These are phyloP conservation scores for Daldinia vernicosa DNA, from an alignment of 495 filamentous ascomycete species.

Conservation along the genomic window DNA sequence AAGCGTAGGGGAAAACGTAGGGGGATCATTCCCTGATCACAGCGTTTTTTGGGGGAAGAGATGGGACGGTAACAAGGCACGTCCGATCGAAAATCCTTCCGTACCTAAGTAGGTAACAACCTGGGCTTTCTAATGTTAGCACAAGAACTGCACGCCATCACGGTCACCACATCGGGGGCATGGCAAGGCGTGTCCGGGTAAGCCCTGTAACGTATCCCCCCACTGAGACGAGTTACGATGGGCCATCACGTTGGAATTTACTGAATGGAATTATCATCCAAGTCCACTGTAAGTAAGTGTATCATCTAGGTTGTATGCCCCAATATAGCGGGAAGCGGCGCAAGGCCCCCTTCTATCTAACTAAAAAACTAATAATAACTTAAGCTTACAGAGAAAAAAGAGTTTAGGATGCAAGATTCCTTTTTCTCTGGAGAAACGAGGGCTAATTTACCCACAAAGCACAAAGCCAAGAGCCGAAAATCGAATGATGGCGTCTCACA, in stretches of 20 bases:
- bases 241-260: constrained; percentile 30
- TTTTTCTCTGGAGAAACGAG: constrained; percentile 14
- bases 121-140: constrained; percentile 42
- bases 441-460: constrained; percentile 28
- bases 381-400: constrained; percentile 18
- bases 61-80: constrained; percentile 27
- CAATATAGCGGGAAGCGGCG: constrained; percentile 19
- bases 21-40: constrained; percentile 21
- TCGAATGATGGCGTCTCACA: constrained; percentile 34
- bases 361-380: constrained; percentile 35
- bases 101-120: constrained; percentile 3
- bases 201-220: constrained; percentile 41
- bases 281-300: constrained; percentile 16
- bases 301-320: constrained; percentile 12
- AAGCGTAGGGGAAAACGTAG: neutral
- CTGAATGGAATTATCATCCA: constrained; percentile 6
- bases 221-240: constrained; percentile 21
- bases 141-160: constrained; percentile 39
- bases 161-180: constrained; percentile 16
- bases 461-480: constrained; percentile 30
- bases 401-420: constrained; percentile 14
- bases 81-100: constrained; percentile 38
- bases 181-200: constrained; percentile 10
- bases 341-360: constrained; percentile 31
- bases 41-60: constrained; percentile 24